Evolutionary conservation across 1,284 basidiomycete genomes (phyloP), one percentile per base, ranked within the genome.

Genomic region (Ceratobasidium sp.): DNA sequence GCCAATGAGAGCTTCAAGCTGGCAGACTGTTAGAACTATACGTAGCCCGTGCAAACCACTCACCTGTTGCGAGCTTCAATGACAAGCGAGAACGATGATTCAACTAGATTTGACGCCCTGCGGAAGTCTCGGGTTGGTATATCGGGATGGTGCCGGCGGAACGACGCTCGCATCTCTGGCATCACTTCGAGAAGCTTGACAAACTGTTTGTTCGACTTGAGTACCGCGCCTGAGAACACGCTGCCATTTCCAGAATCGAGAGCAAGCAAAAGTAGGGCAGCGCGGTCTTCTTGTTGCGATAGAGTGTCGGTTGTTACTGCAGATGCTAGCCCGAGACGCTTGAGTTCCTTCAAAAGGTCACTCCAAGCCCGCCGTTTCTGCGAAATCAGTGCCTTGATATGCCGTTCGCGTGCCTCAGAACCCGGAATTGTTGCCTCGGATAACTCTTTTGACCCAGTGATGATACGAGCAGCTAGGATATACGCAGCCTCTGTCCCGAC

Each of bases 351-450:
- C 78, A 98, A 86, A 25, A 99, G 86, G 82, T 99, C 96, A 37
- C 92, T 91, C 90, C 93, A 97, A 0, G 96, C 97, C 82, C 95
- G 96, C 77, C 94, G 88, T 85, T 99, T 99, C 43, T 95, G 90
- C 8, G 83, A 83, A 19, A 92, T 90, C 66, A 97, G 84, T 49
- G 92, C 89, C 83, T 97, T 98, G 79, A 90, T 87, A 17, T 74
- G 59, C 89, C 86, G 84, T 95, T 96, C 76, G 87, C 86, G 69
- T 92, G 90, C 40, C 76, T 64, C 65, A 6, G 74, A 66, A 44
- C 86, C 85, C 1, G 89, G 82, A 0, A 88, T 81, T 0, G 90
- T 86, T 11, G 92, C 84, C 0, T 87, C 82, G 15, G 89, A 84
- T 5, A 99, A 87, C 52, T 87, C 85, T 78, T 90, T 90, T 15